Evolutionary conservation across 495 filamentous ascomycete genomes (phyloP).

Genomic region (Daldinia concentrica): DNA sequence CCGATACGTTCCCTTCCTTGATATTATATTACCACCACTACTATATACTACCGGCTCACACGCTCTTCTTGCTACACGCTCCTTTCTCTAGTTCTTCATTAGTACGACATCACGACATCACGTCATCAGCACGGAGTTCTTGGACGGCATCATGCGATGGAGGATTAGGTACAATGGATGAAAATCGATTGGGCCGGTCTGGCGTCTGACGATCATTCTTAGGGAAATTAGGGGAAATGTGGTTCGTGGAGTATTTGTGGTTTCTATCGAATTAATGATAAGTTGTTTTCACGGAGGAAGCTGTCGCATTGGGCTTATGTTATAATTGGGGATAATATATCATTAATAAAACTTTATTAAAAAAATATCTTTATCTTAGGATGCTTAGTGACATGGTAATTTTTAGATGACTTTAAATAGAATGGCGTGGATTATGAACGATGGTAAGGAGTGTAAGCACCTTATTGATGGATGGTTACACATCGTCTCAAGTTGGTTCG

Average conservation of each 20-base stretch:
- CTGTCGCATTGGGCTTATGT: neutral
- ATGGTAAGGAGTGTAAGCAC: no score
- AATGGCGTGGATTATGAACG: no score
- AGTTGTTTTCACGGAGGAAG: neutral
- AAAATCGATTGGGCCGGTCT: neutral
- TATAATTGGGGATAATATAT: constrained; percentile 3
- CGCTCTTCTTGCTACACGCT: neutral
- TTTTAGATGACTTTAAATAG: neutral
- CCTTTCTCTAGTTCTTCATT: neutral
- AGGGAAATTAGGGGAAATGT: neutral
- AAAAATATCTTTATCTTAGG: neutral
- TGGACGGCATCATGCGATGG: neutral
- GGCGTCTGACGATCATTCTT: constrained; percentile 16
- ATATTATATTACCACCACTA: neutral
- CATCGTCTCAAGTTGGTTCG: no score
- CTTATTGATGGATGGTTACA: no score
- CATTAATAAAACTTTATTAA: constrained; percentile 5
- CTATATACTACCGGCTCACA: neutral
- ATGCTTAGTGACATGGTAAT: neutral
- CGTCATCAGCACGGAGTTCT: neutral
- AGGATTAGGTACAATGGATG: neutral
- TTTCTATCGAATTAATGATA: neutral
- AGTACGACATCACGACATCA: neutral
- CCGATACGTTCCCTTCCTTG: neutral
- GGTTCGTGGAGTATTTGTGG: constrained; percentile 13